phyloP scores from a whole-genome alignment of 1,284 basidiomycete genomes.

The Melanopsichium pennsylvanicum region DNA sequence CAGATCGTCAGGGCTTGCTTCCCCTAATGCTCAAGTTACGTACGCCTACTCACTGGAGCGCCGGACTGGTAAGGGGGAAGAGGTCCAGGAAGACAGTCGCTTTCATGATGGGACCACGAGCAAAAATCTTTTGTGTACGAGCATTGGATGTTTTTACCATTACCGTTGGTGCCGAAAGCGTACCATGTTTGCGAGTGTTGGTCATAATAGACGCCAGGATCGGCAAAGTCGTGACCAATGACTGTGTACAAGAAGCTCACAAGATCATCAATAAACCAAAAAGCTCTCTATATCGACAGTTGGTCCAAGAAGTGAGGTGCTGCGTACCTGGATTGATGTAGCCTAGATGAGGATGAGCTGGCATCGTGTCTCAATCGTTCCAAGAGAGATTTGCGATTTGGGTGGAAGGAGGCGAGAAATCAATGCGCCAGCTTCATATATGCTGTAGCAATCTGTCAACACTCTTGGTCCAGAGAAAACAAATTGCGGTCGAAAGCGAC shows the following conservation, averaged over 20 bases:
- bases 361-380: conserved; percentile 34
- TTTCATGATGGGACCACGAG: conserved; percentile 44
- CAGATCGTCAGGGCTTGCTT: too few relatives aligned
- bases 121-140: conserved; percentile 49
- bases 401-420: too few relatives aligned
- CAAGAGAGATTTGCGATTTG: too few relatives aligned
- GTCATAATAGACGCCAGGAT: conserved; percentile 53
- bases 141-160: conserved; percentile 52
- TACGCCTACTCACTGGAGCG: conserved; percentile 10
- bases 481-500: too few relatives aligned
- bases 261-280: too few relatives aligned
- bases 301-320: too few relatives aligned
- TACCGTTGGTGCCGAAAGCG: conserved; percentile 50
- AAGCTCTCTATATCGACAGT: too few relatives aligned
- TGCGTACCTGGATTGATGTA: conserved; percentile 44
- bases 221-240: conserved; percentile 48
- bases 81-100: conserved; percentile 50
- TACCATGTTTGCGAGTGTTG: conserved; percentile 31
- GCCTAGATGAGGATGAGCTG: conserved; percentile 48
- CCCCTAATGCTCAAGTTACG: too few relatives aligned
- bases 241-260: conserved; percentile 7
- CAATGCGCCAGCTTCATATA: too few relatives aligned
- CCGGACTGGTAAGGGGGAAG: conserved; percentile 40
- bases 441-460: too few relatives aligned
- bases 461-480: too few relatives aligned